Evolutionary conservation across 129 eudicot genomes (phyloP).

Genomic region (Cynara cardunculus): DNA sequence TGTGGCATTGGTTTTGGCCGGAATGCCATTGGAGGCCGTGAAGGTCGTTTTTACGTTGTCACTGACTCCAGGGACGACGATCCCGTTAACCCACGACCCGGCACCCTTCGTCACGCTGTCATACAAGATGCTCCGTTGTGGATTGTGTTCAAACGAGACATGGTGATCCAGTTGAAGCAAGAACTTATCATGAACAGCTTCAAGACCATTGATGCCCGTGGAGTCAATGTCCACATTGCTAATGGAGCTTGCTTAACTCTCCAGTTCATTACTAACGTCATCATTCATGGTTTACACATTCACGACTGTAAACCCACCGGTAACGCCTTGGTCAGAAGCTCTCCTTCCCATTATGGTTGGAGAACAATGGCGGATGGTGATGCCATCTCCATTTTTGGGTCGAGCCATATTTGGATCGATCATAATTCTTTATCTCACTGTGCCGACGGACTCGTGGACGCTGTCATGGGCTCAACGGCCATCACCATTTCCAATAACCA

Average conservation of each 20-base stretch:
- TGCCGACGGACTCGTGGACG: slow-evolving; percentile 92
- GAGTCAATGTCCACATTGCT: slow-evolving; percentile 84
- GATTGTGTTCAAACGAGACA: slow-evolving; percentile 88
- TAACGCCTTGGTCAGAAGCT: slow-evolving; percentile 93
- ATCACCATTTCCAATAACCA: slow-evolving; percentile 86
- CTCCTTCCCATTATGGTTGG: slow-evolving; percentile 85
- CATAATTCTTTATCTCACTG: slow-evolving; percentile 87
- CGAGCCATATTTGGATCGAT: slow-evolving; percentile 91
- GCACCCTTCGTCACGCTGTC: slow-evolving; percentile 86
- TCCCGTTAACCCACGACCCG: slow-evolving; percentile 87
- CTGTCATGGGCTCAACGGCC: slow-evolving; percentile 95
- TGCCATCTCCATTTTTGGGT: slow-evolving; percentile 77
- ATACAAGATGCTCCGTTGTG: slow-evolving; percentile 81
- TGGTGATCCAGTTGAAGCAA: slow-evolving; percentile 76
- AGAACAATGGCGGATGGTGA: slow-evolving; percentile 97
- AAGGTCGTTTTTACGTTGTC: slow-evolving; percentile 86
- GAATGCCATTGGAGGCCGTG: slow-evolving; percentile 88
- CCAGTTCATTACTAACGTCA: slow-evolving; percentile 78
- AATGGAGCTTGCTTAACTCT: slow-evolving; percentile 79
- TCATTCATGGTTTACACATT: slow-evolving; percentile 86
- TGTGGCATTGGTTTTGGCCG: slow-evolving; percentile 93
- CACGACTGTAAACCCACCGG: slow-evolving; percentile 94
- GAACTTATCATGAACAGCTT: slow-evolving; percentile 94
- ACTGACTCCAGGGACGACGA: slow-evolving; percentile 70
- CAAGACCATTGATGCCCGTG: slow-evolving; percentile 91